Conservation (phyloP, 2,329 filamentous ascomycete species). For the Paracoccidioides brasiliensis region DNA sequence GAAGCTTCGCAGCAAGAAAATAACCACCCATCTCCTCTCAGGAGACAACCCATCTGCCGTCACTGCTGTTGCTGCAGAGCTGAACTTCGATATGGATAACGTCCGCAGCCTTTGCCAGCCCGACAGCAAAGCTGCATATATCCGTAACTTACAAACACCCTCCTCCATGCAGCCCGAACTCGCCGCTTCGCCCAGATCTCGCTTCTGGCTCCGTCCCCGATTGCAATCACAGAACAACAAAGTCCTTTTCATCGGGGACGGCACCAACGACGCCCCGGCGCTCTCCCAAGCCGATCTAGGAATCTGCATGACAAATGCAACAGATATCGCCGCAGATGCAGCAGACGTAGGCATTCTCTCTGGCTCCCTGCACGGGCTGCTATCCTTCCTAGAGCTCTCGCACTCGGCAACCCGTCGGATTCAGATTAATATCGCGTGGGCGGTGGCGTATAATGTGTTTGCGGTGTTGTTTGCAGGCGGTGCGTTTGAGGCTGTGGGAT, state of each 20-base stretch:
- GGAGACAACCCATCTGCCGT: slow-evolving; percentile 43
- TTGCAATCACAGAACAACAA: slow-evolving; percentile 15
- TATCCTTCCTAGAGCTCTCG: slow-evolving; percentile 45
- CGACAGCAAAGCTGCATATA: slow-evolving; percentile 42
- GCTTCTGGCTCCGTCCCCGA: slow-evolving; percentile 1
- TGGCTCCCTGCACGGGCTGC: slow-evolving; percentile 42
- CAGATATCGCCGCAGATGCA: slow-evolving; percentile 52
- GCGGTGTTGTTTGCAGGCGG: slow-evolving; percentile 56
- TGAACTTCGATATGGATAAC: slow-evolving; percentile 29
- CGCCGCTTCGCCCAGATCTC: slow-evolving; percentile 2
- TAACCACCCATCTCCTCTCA: slow-evolving; percentile 43
- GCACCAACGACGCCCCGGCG: slow-evolving; percentile 65
- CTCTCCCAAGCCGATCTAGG: slow-evolving; percentile 59
- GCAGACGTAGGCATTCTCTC: slow-evolving; percentile 58
- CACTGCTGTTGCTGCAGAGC: slow-evolving; percentile 31
- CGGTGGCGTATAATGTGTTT: slow-evolving; percentile 55
- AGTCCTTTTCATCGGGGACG: slow-evolving; percentile 62
- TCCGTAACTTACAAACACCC: slow-evolving; percentile 23
- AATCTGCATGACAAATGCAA: slow-evolving; percentile 50
- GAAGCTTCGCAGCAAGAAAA: slow-evolving; percentile 36
- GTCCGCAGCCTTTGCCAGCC: slow-evolving; percentile 38
- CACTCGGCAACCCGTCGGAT: slow-evolving; percentile 36
- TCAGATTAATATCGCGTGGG: slow-evolving; percentile 58
- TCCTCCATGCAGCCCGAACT: neutral
- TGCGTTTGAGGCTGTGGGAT: slow-evolving; percentile 41